phyloP scores from a whole-genome alignment of 192 early-diverging fungal species.

The Irineochytrium annulatum region DNA sequence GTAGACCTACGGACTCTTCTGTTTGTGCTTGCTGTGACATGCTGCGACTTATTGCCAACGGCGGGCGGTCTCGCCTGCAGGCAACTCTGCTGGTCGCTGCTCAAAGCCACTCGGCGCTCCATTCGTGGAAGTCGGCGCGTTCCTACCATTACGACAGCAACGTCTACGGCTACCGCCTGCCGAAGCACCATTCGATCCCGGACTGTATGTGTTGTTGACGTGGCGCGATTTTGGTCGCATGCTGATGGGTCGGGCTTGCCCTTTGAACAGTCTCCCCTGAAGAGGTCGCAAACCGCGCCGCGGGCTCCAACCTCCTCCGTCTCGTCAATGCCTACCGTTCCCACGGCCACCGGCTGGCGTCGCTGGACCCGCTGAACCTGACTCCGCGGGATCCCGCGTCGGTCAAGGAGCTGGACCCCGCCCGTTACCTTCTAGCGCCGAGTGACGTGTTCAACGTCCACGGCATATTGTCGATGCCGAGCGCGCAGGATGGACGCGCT shows the following conservation, averaged over 20 bases:
- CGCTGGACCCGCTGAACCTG: constrained; percentile 83
- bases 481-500: constrained; percentile 51
- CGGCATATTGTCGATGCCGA: constrained; percentile 73
- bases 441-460: constrained; percentile 56
- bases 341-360: constrained; percentile 75
- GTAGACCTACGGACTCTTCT: no score
- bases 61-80: no score
- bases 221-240: no score
- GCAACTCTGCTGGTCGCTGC: no score
- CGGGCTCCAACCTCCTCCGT: constrained; percentile 79
- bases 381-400: constrained; percentile 46
- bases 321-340: constrained; percentile 69
- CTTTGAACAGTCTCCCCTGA: constrained; percentile 54
- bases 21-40: no score
- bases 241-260: neutral
- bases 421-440: constrained; percentile 74
- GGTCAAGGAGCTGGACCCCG: constrained; percentile 69
- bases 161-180: constrained; percentile 85
- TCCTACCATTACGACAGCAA: constrained; percentile 70
- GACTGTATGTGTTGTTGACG: constrained; percentile 60
- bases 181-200: constrained; percentile 59
- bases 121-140: neutral
- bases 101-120: no score
- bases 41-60: no score
- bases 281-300: constrained; percentile 79